A percentile compares a stretch with the other conserved stretches of the same genome.
phyloP scores from a whole-genome alignment of 2,329 filamentous ascomycete genomes.

The Arthroderma uncinatum region DNA sequence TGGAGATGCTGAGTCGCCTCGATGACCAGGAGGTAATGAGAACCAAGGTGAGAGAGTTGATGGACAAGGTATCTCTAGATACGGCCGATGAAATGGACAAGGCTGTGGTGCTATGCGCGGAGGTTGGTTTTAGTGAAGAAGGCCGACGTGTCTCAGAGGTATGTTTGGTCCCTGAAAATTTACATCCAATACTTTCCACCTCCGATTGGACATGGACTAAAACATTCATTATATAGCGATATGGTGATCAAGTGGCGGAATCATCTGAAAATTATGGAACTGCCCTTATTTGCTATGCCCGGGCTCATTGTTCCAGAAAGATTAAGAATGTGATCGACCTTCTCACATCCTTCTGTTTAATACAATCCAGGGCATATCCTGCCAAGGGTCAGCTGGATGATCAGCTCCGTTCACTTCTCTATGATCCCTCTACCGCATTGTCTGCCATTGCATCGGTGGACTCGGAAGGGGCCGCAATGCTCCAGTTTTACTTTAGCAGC shows the following conservation, averaged over 20 bases:
- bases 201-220: conserved; percentile 9
- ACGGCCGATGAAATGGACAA: conserved; percentile 66
- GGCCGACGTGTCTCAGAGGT: conserved; percentile 76
- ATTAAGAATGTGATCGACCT: conserved; percentile 78
- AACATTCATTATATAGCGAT: conserved; percentile 50
- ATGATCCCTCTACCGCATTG: conserved; percentile 59
- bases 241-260: conserved; percentile 64
- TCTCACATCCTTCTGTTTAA: conserved; percentile 73
- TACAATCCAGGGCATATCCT: conserved; percentile 75
- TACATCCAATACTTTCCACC: not conserved
- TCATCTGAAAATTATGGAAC: conserved; percentile 70
- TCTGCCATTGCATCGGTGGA: conserved; percentile 63
- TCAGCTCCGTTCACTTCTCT: conserved; percentile 58
- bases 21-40: conserved; percentile 61
- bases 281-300: conserved; percentile 80
- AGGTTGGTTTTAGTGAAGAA: conserved; percentile 65
- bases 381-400: conserved; percentile 59
- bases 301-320: conserved; percentile 66
- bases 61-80: conserved; percentile 61
- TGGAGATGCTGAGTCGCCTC: conserved; percentile 70
- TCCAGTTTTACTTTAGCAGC: conserved; percentile 77
- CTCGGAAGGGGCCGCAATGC: conserved; percentile 66
- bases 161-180: conserved; percentile 25
- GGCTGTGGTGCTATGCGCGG: conserved; percentile 65
- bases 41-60: conserved; percentile 60